phyloP scores from a whole-genome alignment of 139 green algal genomes.

The Coelastrella sp. region DNA sequence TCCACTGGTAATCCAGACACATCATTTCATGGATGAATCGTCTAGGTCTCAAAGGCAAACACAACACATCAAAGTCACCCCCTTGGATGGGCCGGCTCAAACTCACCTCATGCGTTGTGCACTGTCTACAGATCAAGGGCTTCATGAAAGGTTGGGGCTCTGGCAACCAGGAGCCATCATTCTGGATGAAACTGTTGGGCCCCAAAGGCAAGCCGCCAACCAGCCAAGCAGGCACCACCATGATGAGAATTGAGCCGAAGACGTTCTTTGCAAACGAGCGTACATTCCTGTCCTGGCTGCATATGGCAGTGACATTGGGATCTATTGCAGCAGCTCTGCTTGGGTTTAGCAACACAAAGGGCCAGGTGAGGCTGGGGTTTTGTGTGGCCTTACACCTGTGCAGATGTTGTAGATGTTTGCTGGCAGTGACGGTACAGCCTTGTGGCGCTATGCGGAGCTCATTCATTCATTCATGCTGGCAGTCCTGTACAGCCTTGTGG shows the following conservation, averaged over 20 bases:
- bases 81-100: too few relatives aligned
- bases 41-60: too few relatives aligned
- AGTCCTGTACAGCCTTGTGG: too few relatives aligned
- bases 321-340: constrained; percentile 45
- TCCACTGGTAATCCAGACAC: too few relatives aligned
- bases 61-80: too few relatives aligned
- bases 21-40: too few relatives aligned
- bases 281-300: constrained; percentile 96
- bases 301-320: constrained; percentile 94
- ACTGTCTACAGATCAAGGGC: constrained; percentile 41
- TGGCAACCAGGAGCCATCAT: constrained; percentile 12
- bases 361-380: not conserved
- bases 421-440: too few relatives aligned
- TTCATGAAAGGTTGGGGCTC: not conserved
- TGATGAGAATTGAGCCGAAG: constrained; percentile 94
- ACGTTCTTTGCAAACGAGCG: constrained; percentile 98
- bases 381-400: not conserved
- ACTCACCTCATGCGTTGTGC: not conserved
- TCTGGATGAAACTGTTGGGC: constrained; percentile 35
- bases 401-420: not conserved
- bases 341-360: constrained; percentile 27
- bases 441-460: too few relatives aligned
- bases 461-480: too few relatives aligned
- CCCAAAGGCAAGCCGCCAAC: constrained; percentile 2
- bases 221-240: constrained; percentile 42